Percentiles rank a stretch among this genome's conserved stretches.
These are phyloP conservation scores for Geotrichum siamense DNA, from an alignment of 1,139 yeast genomes.

Conservation along the genomic window DNA sequence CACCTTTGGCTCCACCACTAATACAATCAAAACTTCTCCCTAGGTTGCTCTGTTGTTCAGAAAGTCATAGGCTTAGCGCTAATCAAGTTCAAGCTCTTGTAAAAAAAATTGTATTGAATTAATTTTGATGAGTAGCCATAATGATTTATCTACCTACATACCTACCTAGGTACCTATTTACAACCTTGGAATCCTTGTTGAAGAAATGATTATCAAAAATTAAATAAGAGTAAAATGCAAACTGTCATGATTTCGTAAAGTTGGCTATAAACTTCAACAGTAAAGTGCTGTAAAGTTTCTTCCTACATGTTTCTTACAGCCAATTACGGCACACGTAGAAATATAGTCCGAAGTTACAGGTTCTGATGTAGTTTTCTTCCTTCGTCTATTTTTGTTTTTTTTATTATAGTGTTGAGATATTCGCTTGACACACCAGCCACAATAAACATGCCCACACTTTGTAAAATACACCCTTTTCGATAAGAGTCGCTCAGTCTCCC, in stretches of 20 bases:
- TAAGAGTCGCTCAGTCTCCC: conserved; percentile 51
- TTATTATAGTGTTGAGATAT: conserved; percentile 31
- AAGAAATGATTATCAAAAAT: not conserved
- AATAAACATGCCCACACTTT: conserved; percentile 75
- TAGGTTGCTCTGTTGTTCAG: conserved; percentile 39
- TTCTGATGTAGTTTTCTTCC: not conserved
- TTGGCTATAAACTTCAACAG: conserved; percentile 22
- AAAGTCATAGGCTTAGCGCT: conserved; percentile 36
- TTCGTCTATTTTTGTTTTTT: not conserved
- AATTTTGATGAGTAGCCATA: not conserved
- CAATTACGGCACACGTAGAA: conserved; percentile 19
- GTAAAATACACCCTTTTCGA: conserved; percentile 65
- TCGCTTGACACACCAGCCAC: conserved; percentile 74
- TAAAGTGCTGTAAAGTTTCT: conserved; percentile 24
- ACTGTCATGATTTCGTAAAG: too few relatives aligned
- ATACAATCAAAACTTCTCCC: conserved; percentile 27
- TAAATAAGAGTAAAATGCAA: conserved; percentile 1
- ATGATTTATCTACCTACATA: too few relatives aligned
- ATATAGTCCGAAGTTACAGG: not conserved
- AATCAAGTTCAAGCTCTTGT: not conserved
- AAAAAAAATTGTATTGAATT: not conserved
- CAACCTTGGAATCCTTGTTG: too few relatives aligned
- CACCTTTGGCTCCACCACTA: conserved; percentile 36
- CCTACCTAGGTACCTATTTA: too few relatives aligned
- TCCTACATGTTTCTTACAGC: conserved; percentile 22